Conservation (phyloP, 2,329 filamentous ascomycete species). For the Pseudovirgaria hyperparasitica region DNA sequence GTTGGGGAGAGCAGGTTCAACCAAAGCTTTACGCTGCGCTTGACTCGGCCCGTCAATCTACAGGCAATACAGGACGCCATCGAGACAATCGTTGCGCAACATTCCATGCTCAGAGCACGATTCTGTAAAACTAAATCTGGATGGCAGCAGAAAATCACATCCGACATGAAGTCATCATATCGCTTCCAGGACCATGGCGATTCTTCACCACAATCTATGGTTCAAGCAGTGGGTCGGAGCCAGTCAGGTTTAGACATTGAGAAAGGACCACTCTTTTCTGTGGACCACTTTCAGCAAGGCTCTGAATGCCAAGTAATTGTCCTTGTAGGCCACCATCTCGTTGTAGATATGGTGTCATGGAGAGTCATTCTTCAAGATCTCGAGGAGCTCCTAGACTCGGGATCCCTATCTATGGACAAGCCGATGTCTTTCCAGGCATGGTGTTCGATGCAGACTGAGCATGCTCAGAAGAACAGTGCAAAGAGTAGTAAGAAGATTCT, state of each 20-base stretch:
- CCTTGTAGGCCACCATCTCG: conserved; percentile 19
- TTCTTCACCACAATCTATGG: conserved; percentile 3
- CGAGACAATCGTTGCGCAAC: conserved; percentile 13
- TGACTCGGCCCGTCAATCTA: conserved; percentile 16
- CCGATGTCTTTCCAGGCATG: conserved; percentile 18
- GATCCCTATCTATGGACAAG: conserved; percentile 8
- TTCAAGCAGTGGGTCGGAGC: conserved; percentile 9
- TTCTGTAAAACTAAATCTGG: conserved; percentile 10
- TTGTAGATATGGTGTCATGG: conserved; percentile 21
- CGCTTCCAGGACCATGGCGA: conserved; percentile 10
- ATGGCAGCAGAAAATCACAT: conserved; percentile 14
- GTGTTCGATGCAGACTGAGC: conserved; percentile 13
- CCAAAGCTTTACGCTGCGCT: conserved; percentile 30
- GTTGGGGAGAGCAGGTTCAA: conserved; percentile 26
- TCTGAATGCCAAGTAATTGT: conserved; percentile 14
- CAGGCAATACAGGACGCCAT: conserved; percentile 12
- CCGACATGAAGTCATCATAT: conserved; percentile 9
- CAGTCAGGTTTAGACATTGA: conserved; percentile 17
- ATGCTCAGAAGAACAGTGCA: conserved; percentile 9
- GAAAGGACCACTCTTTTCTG: conserved; percentile 17
- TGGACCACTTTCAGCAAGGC: conserved; percentile 10
- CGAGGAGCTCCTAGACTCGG: conserved; percentile 15
- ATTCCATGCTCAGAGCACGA: conserved; percentile 22
- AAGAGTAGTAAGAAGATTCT: conserved; percentile 6
- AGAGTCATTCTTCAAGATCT: conserved; percentile 18